phyloP scores from a whole-genome alignment of 441 rosid species.

The Flueggea neowawraea region DNA sequence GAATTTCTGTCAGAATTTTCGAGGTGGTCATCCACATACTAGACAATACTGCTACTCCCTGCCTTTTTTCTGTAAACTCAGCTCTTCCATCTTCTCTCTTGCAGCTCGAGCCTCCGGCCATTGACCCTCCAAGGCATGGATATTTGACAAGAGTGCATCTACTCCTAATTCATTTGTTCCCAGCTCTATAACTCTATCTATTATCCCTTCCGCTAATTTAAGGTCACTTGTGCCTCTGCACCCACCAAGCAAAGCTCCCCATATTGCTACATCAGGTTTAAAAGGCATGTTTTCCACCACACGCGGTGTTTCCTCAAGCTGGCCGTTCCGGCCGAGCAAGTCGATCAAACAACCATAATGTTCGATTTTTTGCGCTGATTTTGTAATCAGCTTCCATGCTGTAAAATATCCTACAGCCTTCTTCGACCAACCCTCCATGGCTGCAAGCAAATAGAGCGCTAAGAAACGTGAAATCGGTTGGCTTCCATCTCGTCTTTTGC shows the following conservation, averaged over 20 bases:
- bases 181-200: conserved; percentile 18
- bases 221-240: conserved; percentile 25
- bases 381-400: conserved; percentile 22
- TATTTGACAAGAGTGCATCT: conserved; percentile 22
- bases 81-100: conserved; percentile 19
- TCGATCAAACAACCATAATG: conserved; percentile 27
- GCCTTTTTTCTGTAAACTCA: conserved; percentile 15
- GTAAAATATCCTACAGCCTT: conserved; percentile 23
- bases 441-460: conserved; percentile 33
- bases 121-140: conserved; percentile 26
- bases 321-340: conserved; percentile 28
- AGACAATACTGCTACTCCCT: conserved; percentile 14
- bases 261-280: conserved; percentile 27
- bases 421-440: conserved; percentile 28
- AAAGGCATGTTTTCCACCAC: conserved; percentile 22
- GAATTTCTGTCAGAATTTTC: too few relatives aligned
- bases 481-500: conserved; percentile 22
- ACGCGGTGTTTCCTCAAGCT: conserved; percentile 25
- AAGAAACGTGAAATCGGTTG: conserved; percentile 29
- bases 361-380: conserved; percentile 23
- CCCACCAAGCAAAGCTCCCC: conserved; percentile 34
- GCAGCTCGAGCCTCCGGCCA: conserved; percentile 25
- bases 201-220: conserved; percentile 19
- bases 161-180: conserved; percentile 23
- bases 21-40: background rate